Evolutionary conservation across 768 basidiomycete species (phyloP).

Genomic region (Boletus speciosus): DNA sequence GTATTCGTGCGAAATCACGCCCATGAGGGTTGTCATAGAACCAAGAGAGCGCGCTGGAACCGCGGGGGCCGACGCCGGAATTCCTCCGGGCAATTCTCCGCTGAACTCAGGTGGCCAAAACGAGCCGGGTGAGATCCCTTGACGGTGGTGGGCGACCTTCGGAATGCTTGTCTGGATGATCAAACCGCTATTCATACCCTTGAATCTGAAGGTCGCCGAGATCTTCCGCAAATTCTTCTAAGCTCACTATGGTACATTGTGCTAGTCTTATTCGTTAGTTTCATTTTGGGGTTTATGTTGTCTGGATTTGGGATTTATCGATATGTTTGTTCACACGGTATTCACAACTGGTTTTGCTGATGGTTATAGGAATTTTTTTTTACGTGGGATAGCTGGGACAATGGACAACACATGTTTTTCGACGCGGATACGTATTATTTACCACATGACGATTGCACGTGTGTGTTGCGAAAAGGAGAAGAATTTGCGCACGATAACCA

Average conservation of each 20-base stretch:
- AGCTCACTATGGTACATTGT: conserved; percentile 18
- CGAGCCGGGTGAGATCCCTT: conserved; percentile 29
- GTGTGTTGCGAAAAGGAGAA: background rate
- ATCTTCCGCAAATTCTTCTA: conserved; percentile 42
- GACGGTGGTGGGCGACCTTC: conserved; percentile 51
- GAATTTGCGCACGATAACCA: background rate
- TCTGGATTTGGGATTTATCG: conserved; percentile 15
- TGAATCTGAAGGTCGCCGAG: conserved; percentile 49
- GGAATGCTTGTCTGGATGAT: conserved; percentile 42
- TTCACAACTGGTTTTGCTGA: conserved; percentile 6
- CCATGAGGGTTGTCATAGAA: conserved; percentile 15
- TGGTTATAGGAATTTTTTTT: conserved; percentile 3
- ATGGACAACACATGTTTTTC: conserved; percentile 11
- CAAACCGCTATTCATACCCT: conserved; percentile 38
- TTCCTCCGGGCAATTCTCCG: conserved; percentile 4
- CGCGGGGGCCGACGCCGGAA: background rate
- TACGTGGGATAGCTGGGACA: conserved; percentile 14
- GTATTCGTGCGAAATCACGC: conserved; percentile 1
- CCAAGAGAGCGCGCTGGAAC: conserved; percentile 3
- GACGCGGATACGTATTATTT: conserved; percentile 15
- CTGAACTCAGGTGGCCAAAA: conserved; percentile 10
- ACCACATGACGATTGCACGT: background rate
- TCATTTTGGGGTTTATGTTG: conserved; percentile 23
- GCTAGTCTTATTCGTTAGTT: conserved; percentile 24
- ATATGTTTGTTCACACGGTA: conserved; percentile 8